phyloP scores from a whole-genome alignment of 2,329 filamentous ascomycete genomes.

The Scedosporium apiospermum region DNA sequence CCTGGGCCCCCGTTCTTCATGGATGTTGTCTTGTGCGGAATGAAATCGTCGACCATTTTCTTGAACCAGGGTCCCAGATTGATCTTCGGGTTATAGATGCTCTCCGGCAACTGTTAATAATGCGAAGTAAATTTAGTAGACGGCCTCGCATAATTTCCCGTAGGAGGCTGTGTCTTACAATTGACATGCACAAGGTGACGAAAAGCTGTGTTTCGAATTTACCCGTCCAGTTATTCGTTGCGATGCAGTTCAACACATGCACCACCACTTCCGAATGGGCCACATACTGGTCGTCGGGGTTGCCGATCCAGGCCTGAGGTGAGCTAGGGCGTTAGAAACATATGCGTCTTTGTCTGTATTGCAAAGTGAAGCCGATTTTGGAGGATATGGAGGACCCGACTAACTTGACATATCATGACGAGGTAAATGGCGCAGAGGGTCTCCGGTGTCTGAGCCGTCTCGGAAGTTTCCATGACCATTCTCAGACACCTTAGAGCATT shows the following conservation, averaged over 20 bases:
- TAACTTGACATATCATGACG: conserved; percentile 24
- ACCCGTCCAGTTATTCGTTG: conserved; percentile 14
- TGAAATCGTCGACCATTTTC: conserved; percentile 8
- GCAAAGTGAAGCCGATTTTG: background rate
- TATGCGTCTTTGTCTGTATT: too few relatives aligned
- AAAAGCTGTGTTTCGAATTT: conserved; percentile 19
- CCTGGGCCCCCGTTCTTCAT: background rate
- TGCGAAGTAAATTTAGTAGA: too few relatives aligned
- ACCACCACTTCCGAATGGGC: conserved; percentile 23
- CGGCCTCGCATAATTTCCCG: too few relatives aligned
- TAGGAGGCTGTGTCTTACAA: conserved; percentile 15
- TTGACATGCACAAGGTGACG: conserved; percentile 20
- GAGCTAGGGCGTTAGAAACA: too few relatives aligned
- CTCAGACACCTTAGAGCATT: conserved; percentile 19
- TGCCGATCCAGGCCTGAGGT: conserved; percentile 20
- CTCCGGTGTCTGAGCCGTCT: conserved; percentile 17
- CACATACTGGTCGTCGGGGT: conserved; percentile 14
- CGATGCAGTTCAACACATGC: conserved; percentile 18
- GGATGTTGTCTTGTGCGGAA: background rate
- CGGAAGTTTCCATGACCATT: conserved; percentile 17
- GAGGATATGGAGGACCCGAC: background rate
- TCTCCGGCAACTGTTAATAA: conserved; percentile 19
- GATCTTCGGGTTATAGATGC: conserved; percentile 18
- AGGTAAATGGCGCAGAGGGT: conserved; percentile 28
- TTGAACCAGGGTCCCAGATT: conserved; percentile 15